Percentiles rank a stretch among this genome's conserved stretches.
These are phyloP conservation scores for Alternaria metachromatica DNA, from an alignment of 2,329 filamentous ascomycete genomes.

Conservation along the genomic window DNA sequence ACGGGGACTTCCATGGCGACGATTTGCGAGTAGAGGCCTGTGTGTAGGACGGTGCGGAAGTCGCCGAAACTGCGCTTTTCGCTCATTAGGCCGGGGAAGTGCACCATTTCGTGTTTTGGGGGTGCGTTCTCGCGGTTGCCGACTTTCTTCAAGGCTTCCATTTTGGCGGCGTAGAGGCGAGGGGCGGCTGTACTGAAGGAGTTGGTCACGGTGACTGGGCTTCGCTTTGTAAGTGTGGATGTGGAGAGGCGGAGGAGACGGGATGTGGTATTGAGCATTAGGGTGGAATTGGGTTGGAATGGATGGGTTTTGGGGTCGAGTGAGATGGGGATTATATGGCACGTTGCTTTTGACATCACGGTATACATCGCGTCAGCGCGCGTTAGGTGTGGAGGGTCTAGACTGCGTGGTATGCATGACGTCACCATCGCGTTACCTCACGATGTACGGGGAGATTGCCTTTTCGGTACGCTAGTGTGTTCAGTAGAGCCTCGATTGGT, in stretches of 20 bases:
- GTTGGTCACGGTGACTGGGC: not conserved
- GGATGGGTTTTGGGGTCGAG: not conserved
- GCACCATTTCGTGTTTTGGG: constrained; percentile 61
- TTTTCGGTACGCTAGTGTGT: constrained; percentile 1
- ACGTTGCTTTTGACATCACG: not conserved
- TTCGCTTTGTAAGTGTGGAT: not conserved
- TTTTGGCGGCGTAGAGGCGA: constrained; percentile 8
- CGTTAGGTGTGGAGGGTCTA: constrained; percentile 8
- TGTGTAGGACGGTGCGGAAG: constrained; percentile 68
- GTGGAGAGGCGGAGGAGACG: constrained; percentile 14
- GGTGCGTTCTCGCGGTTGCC: constrained; percentile 37
- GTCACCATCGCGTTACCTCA: constrained; percentile 15
- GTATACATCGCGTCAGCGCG: constrained; percentile 2
- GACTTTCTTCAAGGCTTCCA: constrained; percentile 32
- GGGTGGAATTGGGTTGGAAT: not conserved
- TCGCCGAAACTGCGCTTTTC: constrained; percentile 63
- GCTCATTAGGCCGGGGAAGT: constrained; percentile 64
- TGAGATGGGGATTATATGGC: not conserved
- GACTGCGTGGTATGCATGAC: constrained; percentile 10
- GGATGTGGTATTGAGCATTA: constrained; percentile 34
- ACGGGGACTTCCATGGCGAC: constrained; percentile 71
- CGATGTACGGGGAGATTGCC: constrained; percentile 4
- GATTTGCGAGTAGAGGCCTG: constrained; percentile 67
- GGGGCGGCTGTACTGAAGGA: not conserved
- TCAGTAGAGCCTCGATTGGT: not conserved